Percentiles rank a stretch among this genome's conserved stretches.
Conservation (phyloP, 371 early-diverging fungal genomes). For the Syncephalastrum racemosum region DNA sequence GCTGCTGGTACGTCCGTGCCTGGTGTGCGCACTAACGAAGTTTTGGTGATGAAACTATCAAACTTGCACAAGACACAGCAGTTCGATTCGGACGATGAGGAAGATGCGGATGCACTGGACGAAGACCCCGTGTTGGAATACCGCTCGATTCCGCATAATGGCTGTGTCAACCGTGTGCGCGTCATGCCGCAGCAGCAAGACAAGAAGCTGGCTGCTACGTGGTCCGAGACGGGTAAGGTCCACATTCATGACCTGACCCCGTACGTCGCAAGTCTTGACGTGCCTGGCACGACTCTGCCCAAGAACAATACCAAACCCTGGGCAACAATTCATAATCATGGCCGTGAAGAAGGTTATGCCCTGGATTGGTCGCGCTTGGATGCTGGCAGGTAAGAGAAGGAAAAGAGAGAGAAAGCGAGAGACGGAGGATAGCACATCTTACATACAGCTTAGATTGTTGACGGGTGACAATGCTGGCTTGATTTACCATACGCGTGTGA, state of each 20-base stretch:
- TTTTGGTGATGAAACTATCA: slow-evolving; percentile 92
- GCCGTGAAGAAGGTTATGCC: slow-evolving; percentile 87
- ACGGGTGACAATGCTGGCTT: slow-evolving; percentile 83
- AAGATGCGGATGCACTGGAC: slow-evolving; percentile 82
- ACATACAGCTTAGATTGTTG: slow-evolving; percentile 55
- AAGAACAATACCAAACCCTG: slow-evolving; percentile 65
- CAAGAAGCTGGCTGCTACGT: slow-evolving; percentile 80
- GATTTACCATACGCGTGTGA: slow-evolving; percentile 79
- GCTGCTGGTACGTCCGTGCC: slow-evolving; percentile 97
- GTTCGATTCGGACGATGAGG: slow-evolving; percentile 80
- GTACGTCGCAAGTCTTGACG: slow-evolving; percentile 75
- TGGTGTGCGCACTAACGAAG: slow-evolving; percentile 78
- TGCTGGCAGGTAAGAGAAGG: slow-evolving; percentile 53
- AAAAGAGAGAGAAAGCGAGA: neutral
- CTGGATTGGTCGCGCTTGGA: slow-evolving; percentile 88
- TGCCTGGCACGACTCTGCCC: slow-evolving; percentile 70
- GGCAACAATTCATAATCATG: slow-evolving; percentile 78
- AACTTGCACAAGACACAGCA: slow-evolving; percentile 88
- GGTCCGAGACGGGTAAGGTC: slow-evolving; percentile 94
- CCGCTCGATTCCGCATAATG: slow-evolving; percentile 78
- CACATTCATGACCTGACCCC: slow-evolving; percentile 85
- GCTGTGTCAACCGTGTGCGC: slow-evolving; percentile 92
- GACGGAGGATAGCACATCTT: neutral
- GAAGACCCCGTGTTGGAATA: slow-evolving; percentile 92
- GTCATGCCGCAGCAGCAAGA: slow-evolving; percentile 64